These are phyloP conservation scores for Polytrichum formosum DNA, from an alignment of 225 moss, liverwort and hornwort species.

Conservation along the genomic window DNA sequence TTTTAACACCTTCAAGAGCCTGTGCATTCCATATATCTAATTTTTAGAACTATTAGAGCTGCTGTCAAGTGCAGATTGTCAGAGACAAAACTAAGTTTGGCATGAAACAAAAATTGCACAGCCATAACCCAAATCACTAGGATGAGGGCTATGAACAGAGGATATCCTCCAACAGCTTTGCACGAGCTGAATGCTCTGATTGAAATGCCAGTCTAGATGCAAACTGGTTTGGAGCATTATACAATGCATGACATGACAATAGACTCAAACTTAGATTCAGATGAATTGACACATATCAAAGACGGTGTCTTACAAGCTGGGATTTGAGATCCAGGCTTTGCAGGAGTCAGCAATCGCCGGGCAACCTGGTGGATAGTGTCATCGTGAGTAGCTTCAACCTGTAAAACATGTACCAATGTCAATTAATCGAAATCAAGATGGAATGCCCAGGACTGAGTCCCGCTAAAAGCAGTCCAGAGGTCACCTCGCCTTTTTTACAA, in stretches of 20 bases:
- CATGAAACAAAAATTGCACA: neutral
- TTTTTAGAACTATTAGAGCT: too few relatives aligned
- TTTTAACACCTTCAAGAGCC: neutral
- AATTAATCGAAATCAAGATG: too few relatives aligned
- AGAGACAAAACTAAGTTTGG: too few relatives aligned
- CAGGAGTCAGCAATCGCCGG: constrained; percentile 39
- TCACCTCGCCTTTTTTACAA: too few relatives aligned
- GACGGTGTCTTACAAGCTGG: constrained; percentile 27
- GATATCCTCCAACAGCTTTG: neutral
- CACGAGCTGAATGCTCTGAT: neutral
- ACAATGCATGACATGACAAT: too few relatives aligned
- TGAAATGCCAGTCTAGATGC: neutral
- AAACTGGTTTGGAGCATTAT: too few relatives aligned
- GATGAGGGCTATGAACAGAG: too few relatives aligned
- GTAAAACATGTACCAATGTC: neutral
- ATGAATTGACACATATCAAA: neutral
- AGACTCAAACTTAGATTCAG: too few relatives aligned
- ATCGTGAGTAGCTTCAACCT: constrained; percentile 18
- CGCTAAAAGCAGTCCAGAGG: too few relatives aligned
- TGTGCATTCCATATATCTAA: neutral
- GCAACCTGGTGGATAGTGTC: constrained; percentile 30
- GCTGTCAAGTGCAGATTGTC: too few relatives aligned
- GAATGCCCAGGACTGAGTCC: too few relatives aligned
- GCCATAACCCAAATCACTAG: too few relatives aligned
- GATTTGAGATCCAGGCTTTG: constrained; percentile 5